Evolutionary conservation across 331 rosid genomes (phyloP).

Genomic region (Ulmus americana): DNA sequence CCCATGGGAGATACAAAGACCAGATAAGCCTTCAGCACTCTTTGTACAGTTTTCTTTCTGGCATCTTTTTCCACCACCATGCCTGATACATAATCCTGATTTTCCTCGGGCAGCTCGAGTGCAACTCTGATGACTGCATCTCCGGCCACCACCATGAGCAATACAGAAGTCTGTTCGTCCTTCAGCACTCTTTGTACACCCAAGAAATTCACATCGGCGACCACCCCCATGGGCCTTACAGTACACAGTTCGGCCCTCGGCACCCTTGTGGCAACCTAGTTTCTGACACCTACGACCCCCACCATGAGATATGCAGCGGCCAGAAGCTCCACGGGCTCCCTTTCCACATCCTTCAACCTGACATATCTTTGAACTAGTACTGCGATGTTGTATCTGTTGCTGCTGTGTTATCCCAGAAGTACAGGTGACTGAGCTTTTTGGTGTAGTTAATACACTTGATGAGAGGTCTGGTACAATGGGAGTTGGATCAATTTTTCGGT

Average conservation of each 20-base stretch:
- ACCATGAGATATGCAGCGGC: slow-evolving; percentile 90
- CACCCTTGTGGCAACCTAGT: slow-evolving; percentile 91
- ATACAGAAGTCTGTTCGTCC: slow-evolving; percentile 92
- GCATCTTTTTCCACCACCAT: slow-evolving; percentile 96
- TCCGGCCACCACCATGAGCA: slow-evolving; percentile 95
- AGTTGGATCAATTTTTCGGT: slow-evolving; percentile 34
- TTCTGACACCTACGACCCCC: slow-evolving; percentile 93
- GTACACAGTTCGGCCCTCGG: slow-evolving; percentile 90
- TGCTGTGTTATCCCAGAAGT: slow-evolving; percentile 58
- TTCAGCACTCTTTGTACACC: slow-evolving; percentile 98
- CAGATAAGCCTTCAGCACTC: slow-evolving; percentile 94
- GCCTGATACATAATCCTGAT: slow-evolving; percentile 88
- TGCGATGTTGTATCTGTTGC: slow-evolving; percentile 43
- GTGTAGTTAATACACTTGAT: slow-evolving; percentile 38
- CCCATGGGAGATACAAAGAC: slow-evolving; percentile 95
- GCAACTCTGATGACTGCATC: slow-evolving; percentile 79
- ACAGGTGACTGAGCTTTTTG: slow-evolving; percentile 75
- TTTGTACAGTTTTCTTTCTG: slow-evolving; percentile 80
- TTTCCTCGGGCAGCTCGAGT: slow-evolving; percentile 92
- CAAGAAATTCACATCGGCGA: slow-evolving; percentile 78
- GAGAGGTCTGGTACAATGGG: slow-evolving; percentile 42
- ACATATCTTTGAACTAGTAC: slow-evolving; percentile 59
- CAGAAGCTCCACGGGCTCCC: slow-evolving; percentile 96
- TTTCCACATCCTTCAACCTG: slow-evolving; percentile 87
- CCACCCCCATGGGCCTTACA: slow-evolving; percentile 99